phyloP scores from a whole-genome alignment of 176 grass and related monocot genomes.

The Zea luxurians region DNA sequence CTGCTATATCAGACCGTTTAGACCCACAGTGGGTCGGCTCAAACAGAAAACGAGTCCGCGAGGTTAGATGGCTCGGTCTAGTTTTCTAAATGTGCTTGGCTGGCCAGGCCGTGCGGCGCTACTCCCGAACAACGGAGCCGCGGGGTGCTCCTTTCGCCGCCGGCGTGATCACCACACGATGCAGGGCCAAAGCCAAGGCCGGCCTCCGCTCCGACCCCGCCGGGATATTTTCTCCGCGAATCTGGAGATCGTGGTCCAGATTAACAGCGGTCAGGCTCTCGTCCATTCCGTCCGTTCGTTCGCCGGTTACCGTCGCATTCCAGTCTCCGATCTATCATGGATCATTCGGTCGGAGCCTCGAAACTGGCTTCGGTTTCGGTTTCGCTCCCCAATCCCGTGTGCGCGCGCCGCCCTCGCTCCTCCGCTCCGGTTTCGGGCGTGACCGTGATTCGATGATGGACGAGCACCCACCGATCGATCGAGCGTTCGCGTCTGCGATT shows the following conservation, averaged over 20 bases:
- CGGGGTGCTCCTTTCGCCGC: constrained; percentile 8
- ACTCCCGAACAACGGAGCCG: too few species aligned
- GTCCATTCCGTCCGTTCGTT: constrained; percentile 30
- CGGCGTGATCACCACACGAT: constrained; percentile 36
- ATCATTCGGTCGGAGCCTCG: too few species aligned
- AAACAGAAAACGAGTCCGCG: too few species aligned
- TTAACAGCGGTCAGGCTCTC: constrained; percentile 25
- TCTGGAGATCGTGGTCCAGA: constrained; percentile 39
- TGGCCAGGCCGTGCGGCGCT: too few species aligned
- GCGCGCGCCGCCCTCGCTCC: neutral
- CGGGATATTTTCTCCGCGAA: constrained; percentile 33
- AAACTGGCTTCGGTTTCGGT: too few species aligned
- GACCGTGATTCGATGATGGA: neutral
- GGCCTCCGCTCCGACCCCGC: too few species aligned
- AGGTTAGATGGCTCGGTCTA: too few species aligned
- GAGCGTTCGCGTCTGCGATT: neutral
- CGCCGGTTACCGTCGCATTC: neutral
- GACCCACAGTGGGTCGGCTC: too few species aligned
- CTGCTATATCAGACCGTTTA: too few species aligned
- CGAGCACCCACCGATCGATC: neutral
- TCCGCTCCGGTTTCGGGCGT: neutral
- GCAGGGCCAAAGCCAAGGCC: neutral
- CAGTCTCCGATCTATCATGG: neutral
- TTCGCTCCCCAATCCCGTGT: neutral
- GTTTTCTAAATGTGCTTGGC: too few species aligned